A percentile compares a stretch with the other conserved stretches of the same genome.
These are phyloP conservation scores for Penicillium sclerotigenum DNA, from an alignment of 2,329 filamentous ascomycete genomes.

Conservation along the genomic window DNA sequence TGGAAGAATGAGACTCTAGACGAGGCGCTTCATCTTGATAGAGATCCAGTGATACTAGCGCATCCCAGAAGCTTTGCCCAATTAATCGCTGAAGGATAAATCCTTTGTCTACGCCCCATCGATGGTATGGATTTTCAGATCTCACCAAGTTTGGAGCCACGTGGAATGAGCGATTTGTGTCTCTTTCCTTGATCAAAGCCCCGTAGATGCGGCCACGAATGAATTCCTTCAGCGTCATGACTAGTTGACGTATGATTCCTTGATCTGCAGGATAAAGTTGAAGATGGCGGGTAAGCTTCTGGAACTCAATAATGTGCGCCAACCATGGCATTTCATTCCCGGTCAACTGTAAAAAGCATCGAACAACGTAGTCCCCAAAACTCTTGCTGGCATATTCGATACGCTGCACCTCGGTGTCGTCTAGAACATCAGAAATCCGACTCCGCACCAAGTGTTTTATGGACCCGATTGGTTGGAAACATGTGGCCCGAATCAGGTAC, in stretches of 20 bases:
- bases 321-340: conserved; percentile 42
- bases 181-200: background rate
- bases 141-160: background rate
- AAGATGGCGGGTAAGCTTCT: conserved; percentile 26
- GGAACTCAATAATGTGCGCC: conserved; percentile 27
- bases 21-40: background rate
- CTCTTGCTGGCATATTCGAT: conserved; percentile 58
- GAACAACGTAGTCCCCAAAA: conserved; percentile 50
- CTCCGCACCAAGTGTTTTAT: conserved; percentile 42
- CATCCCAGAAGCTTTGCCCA: conserved; percentile 10
- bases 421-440: conserved; percentile 48
- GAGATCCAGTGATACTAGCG: background rate
- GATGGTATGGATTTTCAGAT: background rate
- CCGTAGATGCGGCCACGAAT: conserved; percentile 31
- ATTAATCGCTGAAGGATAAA: conserved; percentile 15
- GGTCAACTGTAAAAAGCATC: conserved; percentile 32
- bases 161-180: conserved; percentile 4
- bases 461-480: background rate
- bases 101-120: background rate
- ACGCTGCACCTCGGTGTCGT: conserved; percentile 55
- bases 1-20: background rate
- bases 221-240: conserved; percentile 30
- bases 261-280: conserved; percentile 12
- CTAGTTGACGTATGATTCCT: conserved; percentile 19
- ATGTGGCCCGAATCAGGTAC: conserved; percentile 26